Conservation (phyloP, 306 rosid species). For the Ormosia emarginata region DNA sequence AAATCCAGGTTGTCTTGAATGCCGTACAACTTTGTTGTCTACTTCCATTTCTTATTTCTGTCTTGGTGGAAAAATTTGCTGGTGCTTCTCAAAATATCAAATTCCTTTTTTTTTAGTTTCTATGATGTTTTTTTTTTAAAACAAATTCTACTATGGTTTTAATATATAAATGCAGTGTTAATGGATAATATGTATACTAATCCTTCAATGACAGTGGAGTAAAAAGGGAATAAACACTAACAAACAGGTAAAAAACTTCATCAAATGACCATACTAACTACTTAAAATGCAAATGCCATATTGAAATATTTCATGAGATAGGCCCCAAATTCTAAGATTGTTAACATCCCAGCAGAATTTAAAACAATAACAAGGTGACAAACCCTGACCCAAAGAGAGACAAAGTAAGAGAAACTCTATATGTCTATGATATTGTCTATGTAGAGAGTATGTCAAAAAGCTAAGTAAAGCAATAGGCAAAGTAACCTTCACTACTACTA, state of each 20-base stretch:
- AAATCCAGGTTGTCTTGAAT: slow-evolving; percentile 9
- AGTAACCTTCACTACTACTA: too few relatives aligned
- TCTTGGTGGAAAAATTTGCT: not conserved
- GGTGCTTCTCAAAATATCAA: slow-evolving; percentile 22
- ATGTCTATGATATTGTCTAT: too few relatives aligned
- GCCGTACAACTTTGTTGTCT: slow-evolving; percentile 29
- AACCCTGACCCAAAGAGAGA: too few relatives aligned
- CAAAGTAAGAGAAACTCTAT: too few relatives aligned
- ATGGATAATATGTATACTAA: not conserved
- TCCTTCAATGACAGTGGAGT: not conserved
- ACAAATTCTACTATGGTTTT: not conserved
- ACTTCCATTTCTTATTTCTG: slow-evolving; percentile 7
- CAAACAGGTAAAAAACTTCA: not conserved
- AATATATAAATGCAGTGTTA: not conserved
- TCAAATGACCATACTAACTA: not conserved
- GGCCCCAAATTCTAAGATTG: slow-evolving; percentile 1
- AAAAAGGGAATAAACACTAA: not conserved
- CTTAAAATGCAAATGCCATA: not conserved
- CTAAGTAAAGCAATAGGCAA: too few relatives aligned
- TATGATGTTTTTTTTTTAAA: not conserved
- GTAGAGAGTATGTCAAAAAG: too few relatives aligned
- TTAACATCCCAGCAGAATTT: too few relatives aligned
- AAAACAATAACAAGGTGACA: too few relatives aligned
- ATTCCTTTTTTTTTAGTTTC: not conserved
- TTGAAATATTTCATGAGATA: not conserved